These are phyloP conservation scores for Metarhizium anisopliae DNA, from an alignment of 2,329 filamentous ascomycete genomes.

Conservation along the genomic window DNA sequence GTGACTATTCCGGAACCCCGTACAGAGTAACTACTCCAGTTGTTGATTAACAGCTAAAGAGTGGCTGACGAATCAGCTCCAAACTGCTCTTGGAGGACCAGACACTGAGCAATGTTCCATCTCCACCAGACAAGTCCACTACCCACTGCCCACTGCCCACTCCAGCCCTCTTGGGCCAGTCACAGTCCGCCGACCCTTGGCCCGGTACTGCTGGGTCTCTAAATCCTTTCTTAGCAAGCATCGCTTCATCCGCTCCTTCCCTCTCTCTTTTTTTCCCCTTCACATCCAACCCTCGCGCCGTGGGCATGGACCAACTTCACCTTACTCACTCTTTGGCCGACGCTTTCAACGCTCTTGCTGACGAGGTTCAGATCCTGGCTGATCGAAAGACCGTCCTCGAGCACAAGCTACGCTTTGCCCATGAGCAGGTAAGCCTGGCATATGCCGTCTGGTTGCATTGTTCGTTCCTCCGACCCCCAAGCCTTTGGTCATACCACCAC, in stretches of 20 bases:
- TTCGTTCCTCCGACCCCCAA: neutral
- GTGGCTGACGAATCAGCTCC: constrained; percentile 6
- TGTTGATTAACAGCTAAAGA: neutral
- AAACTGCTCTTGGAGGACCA: neutral
- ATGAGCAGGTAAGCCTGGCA: constrained; percentile 49
- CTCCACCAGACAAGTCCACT: too few species aligned
- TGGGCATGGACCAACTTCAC: constrained; percentile 29
- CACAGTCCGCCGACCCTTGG: neutral
- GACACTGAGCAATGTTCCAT: too few species aligned
- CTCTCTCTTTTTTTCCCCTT: neutral
- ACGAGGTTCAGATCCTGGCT: constrained; percentile 54
- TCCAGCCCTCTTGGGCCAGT: neutral
- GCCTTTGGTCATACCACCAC: too few species aligned
- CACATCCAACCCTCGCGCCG: constrained; percentile 5
- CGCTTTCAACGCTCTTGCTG: constrained; percentile 55
- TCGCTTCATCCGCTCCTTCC: constrained; percentile 7
- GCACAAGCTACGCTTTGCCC: constrained; percentile 57
- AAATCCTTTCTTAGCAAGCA: constrained; percentile 5
- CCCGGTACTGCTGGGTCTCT: neutral
- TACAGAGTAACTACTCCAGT: too few species aligned
- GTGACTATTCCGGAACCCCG: too few species aligned
- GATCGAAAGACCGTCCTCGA: constrained; percentile 57
- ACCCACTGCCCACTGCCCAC: neutral
- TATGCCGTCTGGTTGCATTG: neutral
- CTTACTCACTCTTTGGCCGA: constrained; percentile 50